Conservation (phyloP, 257 asterid genomes). For the Thymus quinquecostatus region DNA sequence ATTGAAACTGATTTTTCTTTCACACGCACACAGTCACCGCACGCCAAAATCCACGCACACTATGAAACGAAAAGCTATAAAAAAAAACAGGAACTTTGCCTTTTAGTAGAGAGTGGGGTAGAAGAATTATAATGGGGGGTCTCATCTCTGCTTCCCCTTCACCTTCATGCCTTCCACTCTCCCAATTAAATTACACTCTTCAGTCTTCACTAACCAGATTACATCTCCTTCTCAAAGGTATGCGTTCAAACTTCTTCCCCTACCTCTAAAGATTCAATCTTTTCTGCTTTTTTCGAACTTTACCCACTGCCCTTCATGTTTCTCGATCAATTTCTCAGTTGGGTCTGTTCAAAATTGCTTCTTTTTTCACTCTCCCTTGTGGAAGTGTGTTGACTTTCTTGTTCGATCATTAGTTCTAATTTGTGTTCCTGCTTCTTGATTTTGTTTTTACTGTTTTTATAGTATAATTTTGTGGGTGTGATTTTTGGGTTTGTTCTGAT, state of each 20-base stretch:
- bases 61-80: conserved; percentile 34
- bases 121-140: conserved; percentile 34
- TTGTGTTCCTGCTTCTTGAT: neutral
- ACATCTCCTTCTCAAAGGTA: conserved; percentile 35
- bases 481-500: neutral
- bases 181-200: conserved; percentile 6
- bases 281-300: conserved; percentile 10
- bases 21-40: too few relatives aligned
- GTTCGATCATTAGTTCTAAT: neutral
- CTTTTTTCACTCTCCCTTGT: conserved; percentile 1
- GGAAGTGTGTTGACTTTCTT: conserved; percentile 4
- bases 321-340: conserved; percentile 23
- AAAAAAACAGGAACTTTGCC: conserved; percentile 2
- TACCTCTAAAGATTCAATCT: conserved; percentile 14
- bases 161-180: conserved; percentile 28
- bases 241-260: conserved; percentile 28
- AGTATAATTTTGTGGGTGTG: neutral
- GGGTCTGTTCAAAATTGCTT: conserved; percentile 32
- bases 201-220: neutral
- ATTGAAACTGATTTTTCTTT: too few relatives aligned
- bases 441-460: neutral
- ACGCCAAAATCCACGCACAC: neutral
- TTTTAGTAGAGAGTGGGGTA: conserved; percentile 30
- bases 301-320: neutral
- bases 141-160: conserved; percentile 29